Percentiles rank a stretch among this genome's conserved stretches.
Conservation (phyloP, 2,329 filamentous ascomycete species). For the Aspergillus quadrilineatus region DNA sequence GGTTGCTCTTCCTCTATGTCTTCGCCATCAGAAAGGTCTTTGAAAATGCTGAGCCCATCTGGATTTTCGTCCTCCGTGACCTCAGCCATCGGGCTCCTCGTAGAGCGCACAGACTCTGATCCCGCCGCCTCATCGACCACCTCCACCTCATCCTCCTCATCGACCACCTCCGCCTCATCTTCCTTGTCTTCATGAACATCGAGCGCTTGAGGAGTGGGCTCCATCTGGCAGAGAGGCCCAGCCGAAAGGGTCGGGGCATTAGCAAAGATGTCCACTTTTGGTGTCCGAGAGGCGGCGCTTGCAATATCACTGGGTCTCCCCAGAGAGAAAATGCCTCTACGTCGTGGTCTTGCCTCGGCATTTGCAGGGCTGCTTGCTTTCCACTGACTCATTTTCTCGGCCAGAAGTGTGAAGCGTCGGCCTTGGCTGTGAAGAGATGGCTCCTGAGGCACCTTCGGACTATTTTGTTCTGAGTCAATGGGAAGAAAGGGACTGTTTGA, state of each 20-base stretch:
- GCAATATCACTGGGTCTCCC: conserved; percentile 21
- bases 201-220: background rate
- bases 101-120: background rate
- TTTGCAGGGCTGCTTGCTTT: conserved; percentile 58
- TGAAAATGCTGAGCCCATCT: conserved; percentile 11
- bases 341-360: conserved; percentile 27
- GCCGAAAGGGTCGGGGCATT: conserved; percentile 17
- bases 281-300: background rate
- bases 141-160: conserved; percentile 11
- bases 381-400: conserved; percentile 63
- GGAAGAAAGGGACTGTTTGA: background rate
- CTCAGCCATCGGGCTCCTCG: conserved; percentile 18
- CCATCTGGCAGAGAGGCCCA: conserved; percentile 8
- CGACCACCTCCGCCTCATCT: conserved; percentile 8
- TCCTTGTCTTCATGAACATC: conserved; percentile 27
- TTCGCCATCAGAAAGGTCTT: conserved; percentile 10
- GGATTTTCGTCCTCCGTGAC: conserved; percentile 12
- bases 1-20: background rate
- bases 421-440: conserved; percentile 26
- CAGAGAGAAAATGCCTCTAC: conserved; percentile 38
- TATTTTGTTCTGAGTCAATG: background rate
- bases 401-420: conserved; percentile 64
- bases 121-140: conserved; percentile 1
- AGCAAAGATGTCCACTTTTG: background rate
- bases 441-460: background rate